These are phyloP conservation scores for Amniculicola lignicola DNA, from an alignment of 495 filamentous ascomycete genomes.

Conservation along the genomic window DNA sequence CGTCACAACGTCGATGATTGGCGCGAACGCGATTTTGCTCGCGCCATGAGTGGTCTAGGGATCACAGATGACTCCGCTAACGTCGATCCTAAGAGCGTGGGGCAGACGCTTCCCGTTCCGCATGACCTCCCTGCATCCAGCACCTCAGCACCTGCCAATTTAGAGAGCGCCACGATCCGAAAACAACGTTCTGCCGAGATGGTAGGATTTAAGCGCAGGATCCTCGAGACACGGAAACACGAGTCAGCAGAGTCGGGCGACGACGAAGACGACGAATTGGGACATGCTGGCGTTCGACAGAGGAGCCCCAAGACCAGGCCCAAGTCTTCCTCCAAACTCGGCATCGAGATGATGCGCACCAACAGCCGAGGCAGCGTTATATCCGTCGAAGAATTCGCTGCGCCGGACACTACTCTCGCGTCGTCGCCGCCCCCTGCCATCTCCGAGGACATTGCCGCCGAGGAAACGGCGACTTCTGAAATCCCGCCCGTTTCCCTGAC, in stretches of 20 bases:
- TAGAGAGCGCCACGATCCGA: slow-evolving; percentile 56
- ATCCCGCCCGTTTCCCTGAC: slow-evolving; percentile 40
- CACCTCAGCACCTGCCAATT: slow-evolving; percentile 63
- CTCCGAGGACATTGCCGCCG: slow-evolving; percentile 30
- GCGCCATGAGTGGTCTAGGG: slow-evolving; percentile 63
- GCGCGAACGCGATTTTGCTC: slow-evolving; percentile 46
- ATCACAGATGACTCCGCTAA: slow-evolving; percentile 56
- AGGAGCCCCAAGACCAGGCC: slow-evolving; percentile 58
- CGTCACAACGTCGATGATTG: slow-evolving; percentile 68
- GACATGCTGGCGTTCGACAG: slow-evolving; percentile 54
- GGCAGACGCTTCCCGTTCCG: slow-evolving; percentile 39
- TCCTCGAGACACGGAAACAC: slow-evolving; percentile 65
- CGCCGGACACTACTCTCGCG: slow-evolving; percentile 22
- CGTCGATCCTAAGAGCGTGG: slow-evolving; percentile 30
- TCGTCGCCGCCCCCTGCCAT: slow-evolving; percentile 34
- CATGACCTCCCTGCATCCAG: slow-evolving; percentile 54
- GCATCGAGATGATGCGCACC: slow-evolving; percentile 93
- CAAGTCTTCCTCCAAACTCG: slow-evolving; percentile 68
- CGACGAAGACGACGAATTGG: slow-evolving; percentile 89
- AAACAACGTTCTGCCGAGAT: slow-evolving; percentile 75
- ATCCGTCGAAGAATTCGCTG: slow-evolving; percentile 41
- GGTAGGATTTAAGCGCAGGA: slow-evolving; percentile 54
- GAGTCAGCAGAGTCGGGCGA: slow-evolving; percentile 85
- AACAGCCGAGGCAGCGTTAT: slow-evolving; percentile 86
- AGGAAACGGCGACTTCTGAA: slow-evolving; percentile 32